Evolutionary conservation across 352 stramenopile species (phyloP), one percentile per base, ranked within the genome.

Genomic region (Hyaloperonospora arabidopsidis): DNA sequence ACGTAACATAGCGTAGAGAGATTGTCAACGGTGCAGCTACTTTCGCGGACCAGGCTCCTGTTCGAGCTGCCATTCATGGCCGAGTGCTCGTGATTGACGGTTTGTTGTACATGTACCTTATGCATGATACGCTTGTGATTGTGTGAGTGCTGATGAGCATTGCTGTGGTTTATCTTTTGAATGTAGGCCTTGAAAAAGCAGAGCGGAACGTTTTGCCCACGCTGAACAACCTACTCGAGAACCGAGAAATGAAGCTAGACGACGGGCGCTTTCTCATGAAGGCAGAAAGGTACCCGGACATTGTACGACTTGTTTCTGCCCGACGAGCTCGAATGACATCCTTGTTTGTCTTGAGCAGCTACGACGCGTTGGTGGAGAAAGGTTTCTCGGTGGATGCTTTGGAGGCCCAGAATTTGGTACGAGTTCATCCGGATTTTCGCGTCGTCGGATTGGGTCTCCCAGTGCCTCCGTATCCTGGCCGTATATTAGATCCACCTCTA

Each of bases 161-260:
- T 32, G 25, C 8, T 32, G 25, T 32, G 25, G 22, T 10, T 10
- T 10, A 21, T 21, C 12, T 56, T 15, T 10, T 22, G 4, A 17
- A 41, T 47, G 12, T 22, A 92, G 82, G 80, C 2, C 49, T 98
- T 13, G 93, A 98, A 67, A 97, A 97, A 43, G 94, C 94, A 10
- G 92, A 98, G 62, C 69, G 95, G 17, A 98, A 98, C 59, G 95
- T 98, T 1, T 69, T 98, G 25, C 95, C 95, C 0, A 97, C 94
- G n/a, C 64, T 98, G 12, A 98, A 98, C 65, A 98, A 98, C 63
- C 59, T 98, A 28, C 72, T 98, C 7, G 95, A 98, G 65, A 97
- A 98, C 64, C 67, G 95, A 49, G 93, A 98, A 52, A 93, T 98
- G 74, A 87, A 83, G 22, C 67, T 98, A 28, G 95, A 98, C 50